Conservation (phyloP, 805 yeast species). For the Lipomyces anomalus region DNA sequence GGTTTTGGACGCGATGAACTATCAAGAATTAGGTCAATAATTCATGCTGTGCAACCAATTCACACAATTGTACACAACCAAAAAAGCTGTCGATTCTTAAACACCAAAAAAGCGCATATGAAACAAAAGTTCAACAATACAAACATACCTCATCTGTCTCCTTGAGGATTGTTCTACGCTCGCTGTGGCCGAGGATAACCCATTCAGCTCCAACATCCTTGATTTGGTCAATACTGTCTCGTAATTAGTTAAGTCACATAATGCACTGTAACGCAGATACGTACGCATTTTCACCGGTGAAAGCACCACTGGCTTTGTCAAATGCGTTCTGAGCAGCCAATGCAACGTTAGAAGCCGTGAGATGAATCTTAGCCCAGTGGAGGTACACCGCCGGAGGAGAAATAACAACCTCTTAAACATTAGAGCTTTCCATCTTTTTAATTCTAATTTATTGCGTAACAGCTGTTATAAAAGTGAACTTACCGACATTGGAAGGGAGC, state of each 20-base stretch:
- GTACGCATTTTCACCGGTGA: constrained; percentile 87
- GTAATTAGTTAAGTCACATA: neutral
- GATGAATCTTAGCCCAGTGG: constrained; percentile 64
- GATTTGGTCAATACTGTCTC: constrained; percentile 56
- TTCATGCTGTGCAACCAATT: neutral
- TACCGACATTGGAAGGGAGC: constrained; percentile 63
- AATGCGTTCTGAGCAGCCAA: constrained; percentile 91
- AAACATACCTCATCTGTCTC: constrained; percentile 60
- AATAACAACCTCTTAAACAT: constrained; percentile 63
- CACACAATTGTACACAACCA: neutral
- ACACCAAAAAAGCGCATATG: too few species aligned
- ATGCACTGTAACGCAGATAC: constrained; percentile 1
- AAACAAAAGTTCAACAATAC: too few species aligned
- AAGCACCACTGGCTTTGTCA: constrained; percentile 88
- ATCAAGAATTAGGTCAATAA: constrained; percentile 35
- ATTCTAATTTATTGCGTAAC: too few species aligned
- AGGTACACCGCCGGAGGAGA: constrained; percentile 96
- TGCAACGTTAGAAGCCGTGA: constrained; percentile 60
- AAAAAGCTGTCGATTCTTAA: too few species aligned
- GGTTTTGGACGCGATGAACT: constrained; percentile 87
- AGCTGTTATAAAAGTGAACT: neutral
- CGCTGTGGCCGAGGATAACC: constrained; percentile 97
- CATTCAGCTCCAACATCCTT: constrained; percentile 89
- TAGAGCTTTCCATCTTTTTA: too few species aligned
- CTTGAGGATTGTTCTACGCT: constrained; percentile 90